Base-by-base conservation (phyloP, 176 grass and related monocot genomes). In the Tuctoria greenei region DNA sequence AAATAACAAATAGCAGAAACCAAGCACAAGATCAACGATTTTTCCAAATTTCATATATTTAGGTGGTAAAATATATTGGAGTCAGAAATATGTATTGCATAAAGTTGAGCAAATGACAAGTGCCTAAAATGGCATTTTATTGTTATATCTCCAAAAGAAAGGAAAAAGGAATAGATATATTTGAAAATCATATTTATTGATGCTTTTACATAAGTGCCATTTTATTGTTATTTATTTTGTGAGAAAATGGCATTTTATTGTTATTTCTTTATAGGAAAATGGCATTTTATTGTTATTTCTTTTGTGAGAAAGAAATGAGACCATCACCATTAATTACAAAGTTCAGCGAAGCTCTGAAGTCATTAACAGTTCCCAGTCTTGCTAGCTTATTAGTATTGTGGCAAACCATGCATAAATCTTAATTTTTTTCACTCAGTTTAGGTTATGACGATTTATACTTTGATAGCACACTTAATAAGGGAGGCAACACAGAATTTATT, bases 81-180 rank as follows among this genome's bases (percentile, higher is more conserved):
- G 37, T 28, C 15, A 39, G 16, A 60, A 79, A 50, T 35, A 58
- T 85, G 73, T 47, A 43, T 24, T 42, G 24, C 31, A 74, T 43
- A 80, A 61, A 85, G 11, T 5, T 21, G 18, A 60, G 51, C 18
- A 79, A 74, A 8, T 43, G 39, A 5, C 8, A 62, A 8, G 8
- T 26, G 25, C 43, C 9, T 43, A 67, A 74, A 57, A 20, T 31
- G 10, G 17, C 16, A 0, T 31, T n/a, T 60, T 34, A 71, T 20
- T 4, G 27, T 8, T 26, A 11, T 40, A 68, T 44, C 11, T 61
- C 27, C 21, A 68, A 57, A 68, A 54, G 27, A 42, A 62, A 75
- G 43, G 4, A 75, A 43, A 44, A 23, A 67, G 20, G 34, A 26
- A 25, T 28, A 50, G 41, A 47, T 24, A 1, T 38, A 27, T 60